Evolutionary conservation across 805 yeast genomes (phyloP).

Genomic region (Kodamaea neixiangensis): DNA sequence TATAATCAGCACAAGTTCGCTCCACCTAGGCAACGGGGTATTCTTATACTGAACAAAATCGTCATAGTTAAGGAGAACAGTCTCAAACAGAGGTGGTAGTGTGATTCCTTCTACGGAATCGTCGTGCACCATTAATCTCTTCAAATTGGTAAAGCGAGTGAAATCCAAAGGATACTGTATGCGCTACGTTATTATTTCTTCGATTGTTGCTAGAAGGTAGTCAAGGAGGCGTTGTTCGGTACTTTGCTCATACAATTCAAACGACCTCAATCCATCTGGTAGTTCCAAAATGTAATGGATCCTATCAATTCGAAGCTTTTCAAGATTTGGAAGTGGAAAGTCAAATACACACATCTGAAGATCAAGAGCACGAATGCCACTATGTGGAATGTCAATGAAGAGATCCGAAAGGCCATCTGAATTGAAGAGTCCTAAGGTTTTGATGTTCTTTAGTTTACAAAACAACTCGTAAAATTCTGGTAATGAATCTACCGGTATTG

Average conservation of each 20-base stretch:
- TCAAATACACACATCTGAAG: background rate
- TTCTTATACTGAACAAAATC: too few species aligned
- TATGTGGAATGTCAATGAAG: background rate
- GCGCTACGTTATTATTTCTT: background rate
- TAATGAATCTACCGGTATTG: background rate
- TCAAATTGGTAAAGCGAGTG: background rate
- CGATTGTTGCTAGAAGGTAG: background rate
- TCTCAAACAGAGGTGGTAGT: background rate
- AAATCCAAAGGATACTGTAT: background rate
- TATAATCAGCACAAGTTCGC: too few species aligned
- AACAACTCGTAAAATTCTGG: too few species aligned
- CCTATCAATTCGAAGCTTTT: background rate
- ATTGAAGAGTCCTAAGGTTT: background rate
- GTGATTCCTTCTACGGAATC: background rate
- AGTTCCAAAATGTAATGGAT: background rate
- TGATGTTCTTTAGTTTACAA: background rate
- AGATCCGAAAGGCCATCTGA: too few species aligned
- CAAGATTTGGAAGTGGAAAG: background rate
- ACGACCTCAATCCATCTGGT: background rate
- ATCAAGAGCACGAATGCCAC: background rate
- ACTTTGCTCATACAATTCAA: background rate
- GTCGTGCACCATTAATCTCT: background rate
- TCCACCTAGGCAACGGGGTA: too few species aligned
- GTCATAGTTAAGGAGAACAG: too few species aligned
- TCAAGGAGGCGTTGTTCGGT: background rate